Evolutionary conservation across 2,329 filamentous ascomycete genomes (phyloP).

Genomic region (Pseudomassariella vexata): DNA sequence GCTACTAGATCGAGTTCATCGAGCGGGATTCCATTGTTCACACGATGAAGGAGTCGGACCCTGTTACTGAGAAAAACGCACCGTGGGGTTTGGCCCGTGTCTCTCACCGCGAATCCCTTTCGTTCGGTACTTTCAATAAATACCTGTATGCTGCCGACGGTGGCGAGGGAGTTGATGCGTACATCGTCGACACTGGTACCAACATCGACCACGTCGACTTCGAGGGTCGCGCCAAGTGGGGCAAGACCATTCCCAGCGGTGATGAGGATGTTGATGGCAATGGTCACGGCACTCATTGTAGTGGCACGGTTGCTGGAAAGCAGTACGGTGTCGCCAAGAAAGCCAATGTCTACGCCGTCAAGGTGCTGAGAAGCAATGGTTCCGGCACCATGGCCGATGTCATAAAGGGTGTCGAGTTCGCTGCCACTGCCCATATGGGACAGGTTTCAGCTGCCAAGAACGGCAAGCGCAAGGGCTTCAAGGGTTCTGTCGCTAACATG

Average conservation of each 20-base stretch:
- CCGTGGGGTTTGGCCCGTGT: slow-evolving; percentile 99
- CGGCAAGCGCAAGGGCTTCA: slow-evolving; percentile 93
- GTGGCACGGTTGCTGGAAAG: slow-evolving; percentile 93
- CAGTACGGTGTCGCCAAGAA: slow-evolving; percentile 99
- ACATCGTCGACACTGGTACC: slow-evolving; percentile 97
- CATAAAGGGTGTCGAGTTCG: slow-evolving; percentile 96
- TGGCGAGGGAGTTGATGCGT: slow-evolving; percentile 97
- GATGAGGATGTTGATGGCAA: slow-evolving; percentile 93
- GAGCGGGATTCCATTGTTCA: slow-evolving; percentile 92
- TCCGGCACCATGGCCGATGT: slow-evolving; percentile 98
- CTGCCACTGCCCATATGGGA: slow-evolving; percentile 72
- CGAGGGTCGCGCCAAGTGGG: slow-evolving; percentile 91
- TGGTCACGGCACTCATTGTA: slow-evolving; percentile 98
- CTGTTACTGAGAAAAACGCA: slow-evolving; percentile 73
- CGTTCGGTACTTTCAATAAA: slow-evolving; percentile 95
- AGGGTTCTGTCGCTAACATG: slow-evolving; percentile 99
- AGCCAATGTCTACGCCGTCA: slow-evolving; percentile 93
- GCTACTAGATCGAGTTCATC: slow-evolving; percentile 80
- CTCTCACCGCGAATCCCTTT: slow-evolving; percentile 83
- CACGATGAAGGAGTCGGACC: slow-evolving; percentile 55
- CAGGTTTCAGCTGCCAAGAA: slow-evolving; percentile 74
- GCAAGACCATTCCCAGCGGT: slow-evolving; percentile 84
- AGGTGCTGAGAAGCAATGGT: slow-evolving; percentile 95
- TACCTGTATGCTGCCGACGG: slow-evolving; percentile 87
- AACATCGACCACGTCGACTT: slow-evolving; percentile 95